A percentile compares a stretch with the other conserved stretches of the same genome.
phyloP scores from a whole-genome alignment of 768 basidiomycete genomes.

The Lactarius psammicola region DNA sequence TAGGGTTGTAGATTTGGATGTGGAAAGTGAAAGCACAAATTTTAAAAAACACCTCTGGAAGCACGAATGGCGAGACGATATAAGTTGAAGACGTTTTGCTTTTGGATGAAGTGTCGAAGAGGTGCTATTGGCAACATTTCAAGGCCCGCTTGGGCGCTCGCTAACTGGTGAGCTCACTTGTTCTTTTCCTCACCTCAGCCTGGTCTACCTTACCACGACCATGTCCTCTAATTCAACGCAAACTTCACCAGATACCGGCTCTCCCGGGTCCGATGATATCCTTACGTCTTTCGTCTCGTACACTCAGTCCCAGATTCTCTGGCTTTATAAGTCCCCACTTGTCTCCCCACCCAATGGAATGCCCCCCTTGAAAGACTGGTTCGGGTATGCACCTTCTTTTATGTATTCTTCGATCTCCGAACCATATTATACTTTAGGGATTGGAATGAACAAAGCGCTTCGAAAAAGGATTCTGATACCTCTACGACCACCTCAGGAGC shows the following conservation, averaged over 20 bases:
- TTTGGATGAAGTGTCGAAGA: slow-evolving; percentile 62
- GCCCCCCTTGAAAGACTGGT: slow-evolving; percentile 85
- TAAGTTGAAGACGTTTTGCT: slow-evolving; percentile 55
- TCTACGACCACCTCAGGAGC: slow-evolving; percentile 49
- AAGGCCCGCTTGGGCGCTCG: slow-evolving; percentile 20
- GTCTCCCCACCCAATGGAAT: slow-evolving; percentile 69
- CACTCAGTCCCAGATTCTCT: slow-evolving; percentile 64
- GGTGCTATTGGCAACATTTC: slow-evolving; percentile 35
- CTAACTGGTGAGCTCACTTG: slow-evolving; percentile 4
- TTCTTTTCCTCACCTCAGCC: slow-evolving; percentile 4
- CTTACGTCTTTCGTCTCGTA: slow-evolving; percentile 52
- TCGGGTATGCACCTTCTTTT: slow-evolving; percentile 58
- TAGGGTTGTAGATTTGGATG: slow-evolving; percentile 11
- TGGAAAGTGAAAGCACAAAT: slow-evolving; percentile 15
- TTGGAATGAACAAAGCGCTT: slow-evolving; percentile 60
- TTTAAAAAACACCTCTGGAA: slow-evolving; percentile 50
- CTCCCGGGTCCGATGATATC: slow-evolving; percentile 29
- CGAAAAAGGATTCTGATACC: slow-evolving; percentile 67
- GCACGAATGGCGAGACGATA: slow-evolving; percentile 71
- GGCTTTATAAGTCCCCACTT: slow-evolving; percentile 70
- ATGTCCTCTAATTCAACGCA: slow-evolving; percentile 21
- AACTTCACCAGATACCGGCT: slow-evolving; percentile 16
- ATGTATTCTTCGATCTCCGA: slow-evolving; percentile 21
- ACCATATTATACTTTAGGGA: slow-evolving; percentile 35
- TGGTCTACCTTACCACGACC: slow-evolving; percentile 4